phyloP scores from a whole-genome alignment of 2,329 filamentous ascomycete genomes.

The Aureobasidium mangrovei region DNA sequence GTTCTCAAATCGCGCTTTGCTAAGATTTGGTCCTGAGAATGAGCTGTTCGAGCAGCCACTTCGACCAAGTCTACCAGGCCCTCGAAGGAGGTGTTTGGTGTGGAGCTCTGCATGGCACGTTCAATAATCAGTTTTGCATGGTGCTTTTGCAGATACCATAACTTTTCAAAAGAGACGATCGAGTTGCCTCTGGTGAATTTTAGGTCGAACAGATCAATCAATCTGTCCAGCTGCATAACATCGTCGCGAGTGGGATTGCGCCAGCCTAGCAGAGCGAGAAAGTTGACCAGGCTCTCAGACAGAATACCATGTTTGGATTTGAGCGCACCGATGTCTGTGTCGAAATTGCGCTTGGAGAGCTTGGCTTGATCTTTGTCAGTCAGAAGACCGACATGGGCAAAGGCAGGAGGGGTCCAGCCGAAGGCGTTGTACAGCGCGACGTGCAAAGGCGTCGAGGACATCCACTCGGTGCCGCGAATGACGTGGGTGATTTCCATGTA shows the following conservation, averaged over 20 bases:
- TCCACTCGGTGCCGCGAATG: constrained; percentile 91
- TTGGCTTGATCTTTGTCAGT: constrained; percentile 41
- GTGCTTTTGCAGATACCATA: constrained; percentile 67
- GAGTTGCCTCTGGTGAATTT: constrained; percentile 90
- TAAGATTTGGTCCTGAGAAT: constrained; percentile 11
- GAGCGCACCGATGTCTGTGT: constrained; percentile 52
- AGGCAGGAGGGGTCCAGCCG: constrained; percentile 39
- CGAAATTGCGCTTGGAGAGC: constrained; percentile 71
- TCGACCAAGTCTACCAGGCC: constrained; percentile 30
- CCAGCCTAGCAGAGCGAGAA: constrained; percentile 80
- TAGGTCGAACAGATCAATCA: constrained; percentile 68
- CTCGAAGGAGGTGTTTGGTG: constrained; percentile 21
- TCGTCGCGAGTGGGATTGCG: constrained; percentile 60
- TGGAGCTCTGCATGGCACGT: constrained; percentile 21
- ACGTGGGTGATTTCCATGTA: constrained; percentile 94
- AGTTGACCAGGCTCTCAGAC: constrained; percentile 63
- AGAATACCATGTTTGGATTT: constrained; percentile 50
- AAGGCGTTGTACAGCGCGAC: constrained; percentile 46
- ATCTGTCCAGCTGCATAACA: constrained; percentile 59
- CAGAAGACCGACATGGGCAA: constrained; percentile 42
- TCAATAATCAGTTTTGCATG: constrained; percentile 44
- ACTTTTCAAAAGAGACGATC: constrained; percentile 69
- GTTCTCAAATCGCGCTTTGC: constrained; percentile 28
- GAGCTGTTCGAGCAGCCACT: constrained; percentile 20
- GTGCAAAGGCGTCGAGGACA: constrained; percentile 81